phyloP scores from a whole-genome alignment of 1,284 basidiomycete genomes.

The Rhodotorula sp. region DNA sequence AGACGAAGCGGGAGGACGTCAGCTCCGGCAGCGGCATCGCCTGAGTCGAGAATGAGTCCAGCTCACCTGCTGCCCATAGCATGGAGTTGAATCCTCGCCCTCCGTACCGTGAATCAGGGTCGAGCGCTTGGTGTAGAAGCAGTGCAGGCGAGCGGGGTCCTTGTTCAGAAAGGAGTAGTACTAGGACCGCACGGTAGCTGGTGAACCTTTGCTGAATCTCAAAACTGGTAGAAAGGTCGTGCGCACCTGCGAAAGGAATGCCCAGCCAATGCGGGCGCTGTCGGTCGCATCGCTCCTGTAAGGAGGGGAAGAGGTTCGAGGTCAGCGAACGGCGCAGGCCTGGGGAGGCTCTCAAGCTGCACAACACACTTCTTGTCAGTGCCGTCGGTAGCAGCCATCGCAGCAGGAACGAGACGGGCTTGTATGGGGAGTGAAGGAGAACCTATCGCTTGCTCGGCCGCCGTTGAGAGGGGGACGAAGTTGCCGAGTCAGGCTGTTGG shows the following conservation, averaged over 20 bases:
- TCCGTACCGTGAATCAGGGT: constrained; percentile 95
- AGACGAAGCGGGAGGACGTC: constrained; percentile 4
- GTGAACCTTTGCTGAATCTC: not conserved
- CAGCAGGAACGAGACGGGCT: not conserved
- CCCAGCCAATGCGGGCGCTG: constrained; percentile 35
- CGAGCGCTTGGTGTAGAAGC: constrained; percentile 98
- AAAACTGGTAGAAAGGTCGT: not conserved
- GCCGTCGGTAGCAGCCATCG: constrained; percentile 20
- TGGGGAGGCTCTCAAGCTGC: not conserved
- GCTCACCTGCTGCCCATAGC: constrained; percentile 84
- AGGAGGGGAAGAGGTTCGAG: not conserved
- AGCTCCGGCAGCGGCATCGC: not conserved
- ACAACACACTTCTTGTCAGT: constrained; percentile 17
- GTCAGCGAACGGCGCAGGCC: not conserved
- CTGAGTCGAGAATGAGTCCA: too few species aligned
- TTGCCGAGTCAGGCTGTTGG: too few species aligned
- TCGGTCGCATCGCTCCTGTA: constrained; percentile 14
- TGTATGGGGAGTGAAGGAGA: not conserved
- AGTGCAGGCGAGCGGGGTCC: constrained; percentile 91
- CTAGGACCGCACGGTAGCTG: not conserved
- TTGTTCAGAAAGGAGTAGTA: constrained; percentile 63
- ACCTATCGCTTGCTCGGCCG: not conserved
- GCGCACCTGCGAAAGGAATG: constrained; percentile 38
- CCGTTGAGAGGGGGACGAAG: too few species aligned
- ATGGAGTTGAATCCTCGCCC: constrained; percentile 84